Evolutionary conservation across 2,329 filamentous ascomycete species (phyloP).

Genomic region (Calycina herbarum): DNA sequence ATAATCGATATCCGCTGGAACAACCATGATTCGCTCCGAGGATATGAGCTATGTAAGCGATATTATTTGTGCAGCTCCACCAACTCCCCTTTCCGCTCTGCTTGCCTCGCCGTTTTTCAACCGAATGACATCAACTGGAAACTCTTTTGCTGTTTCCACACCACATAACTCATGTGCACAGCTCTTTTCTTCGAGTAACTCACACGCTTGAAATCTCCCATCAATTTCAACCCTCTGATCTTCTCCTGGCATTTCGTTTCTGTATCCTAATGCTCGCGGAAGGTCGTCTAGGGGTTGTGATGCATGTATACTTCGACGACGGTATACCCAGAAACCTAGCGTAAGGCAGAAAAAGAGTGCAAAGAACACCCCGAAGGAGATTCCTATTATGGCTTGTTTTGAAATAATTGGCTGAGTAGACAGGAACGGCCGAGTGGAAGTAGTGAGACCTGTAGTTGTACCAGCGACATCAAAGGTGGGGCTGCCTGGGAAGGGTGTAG

Average conservation of each 20-base stretch:
- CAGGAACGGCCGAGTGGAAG: background rate
- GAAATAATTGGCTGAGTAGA: background rate
- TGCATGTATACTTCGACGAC: too few relatives aligned
- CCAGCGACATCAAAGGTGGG: background rate
- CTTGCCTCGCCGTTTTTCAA: too few relatives aligned
- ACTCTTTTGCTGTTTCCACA: background rate
- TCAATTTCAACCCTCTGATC: background rate
- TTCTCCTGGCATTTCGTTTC: background rate
- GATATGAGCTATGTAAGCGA: too few relatives aligned
- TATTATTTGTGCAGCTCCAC: too few relatives aligned
- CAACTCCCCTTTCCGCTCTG: too few relatives aligned
- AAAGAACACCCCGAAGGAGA: background rate
- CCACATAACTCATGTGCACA: background rate
- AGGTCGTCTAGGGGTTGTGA: background rate
- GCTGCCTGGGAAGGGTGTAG: background rate
- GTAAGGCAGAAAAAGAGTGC: background rate
- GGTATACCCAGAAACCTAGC: background rate
- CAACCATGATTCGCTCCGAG: too few relatives aligned
- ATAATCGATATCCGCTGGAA: too few relatives aligned
- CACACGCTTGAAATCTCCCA: background rate
- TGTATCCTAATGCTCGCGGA: background rate
- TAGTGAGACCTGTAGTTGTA: background rate
- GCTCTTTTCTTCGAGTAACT: background rate
- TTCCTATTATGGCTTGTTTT: background rate
- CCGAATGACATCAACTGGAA: background rate